These are phyloP conservation scores for Sistotremastrum suecicum DNA, from an alignment of 768 basidiomycete species.

Conservation along the genomic window DNA sequence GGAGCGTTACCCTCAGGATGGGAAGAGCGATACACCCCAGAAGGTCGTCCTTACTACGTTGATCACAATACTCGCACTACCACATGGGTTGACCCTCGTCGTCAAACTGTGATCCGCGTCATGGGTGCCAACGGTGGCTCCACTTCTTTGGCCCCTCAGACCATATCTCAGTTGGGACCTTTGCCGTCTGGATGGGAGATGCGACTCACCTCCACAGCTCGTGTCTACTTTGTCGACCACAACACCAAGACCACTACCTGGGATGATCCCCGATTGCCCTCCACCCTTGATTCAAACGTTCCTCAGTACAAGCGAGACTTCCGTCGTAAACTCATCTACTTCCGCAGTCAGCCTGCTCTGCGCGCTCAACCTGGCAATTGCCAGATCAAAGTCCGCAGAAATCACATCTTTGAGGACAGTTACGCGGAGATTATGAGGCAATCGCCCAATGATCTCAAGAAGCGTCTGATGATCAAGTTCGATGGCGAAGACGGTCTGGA, in stretches of 20 bases:
- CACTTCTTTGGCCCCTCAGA: constrained; percentile 79
- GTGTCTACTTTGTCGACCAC: constrained; percentile 99
- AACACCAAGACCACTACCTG: constrained; percentile 99
- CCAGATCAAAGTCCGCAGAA: constrained; percentile 95
- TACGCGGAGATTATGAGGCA: constrained; percentile 99
- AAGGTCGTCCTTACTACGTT: constrained; percentile 97
- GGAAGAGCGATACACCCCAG: constrained; percentile 98
- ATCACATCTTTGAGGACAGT: constrained; percentile 98
- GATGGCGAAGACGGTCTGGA: constrained; percentile 98
- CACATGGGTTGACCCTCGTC: constrained; percentile 99
- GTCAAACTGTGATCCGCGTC: constrained; percentile 92
- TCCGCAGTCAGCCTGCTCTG: constrained; percentile 97
- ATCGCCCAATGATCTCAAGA: constrained; percentile 96
- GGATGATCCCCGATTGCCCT: constrained; percentile 96
- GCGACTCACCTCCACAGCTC: constrained; percentile 94
- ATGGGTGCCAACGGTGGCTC: constrained; percentile 91
- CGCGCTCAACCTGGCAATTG: constrained; percentile 97
- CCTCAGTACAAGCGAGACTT: constrained; percentile 99
- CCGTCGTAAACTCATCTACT: constrained; percentile 97
- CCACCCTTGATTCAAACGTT: constrained; percentile 89
- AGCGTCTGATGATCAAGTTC: constrained; percentile 99
- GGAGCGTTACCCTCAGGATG: constrained; percentile 92
- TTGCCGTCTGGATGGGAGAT: constrained; percentile 99
- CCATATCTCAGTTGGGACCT: constrained; percentile 93
- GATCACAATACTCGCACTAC: constrained; percentile 99